Conservation (phyloP, 768 basidiomycete genomes). For the Amanita exitialis region DNA sequence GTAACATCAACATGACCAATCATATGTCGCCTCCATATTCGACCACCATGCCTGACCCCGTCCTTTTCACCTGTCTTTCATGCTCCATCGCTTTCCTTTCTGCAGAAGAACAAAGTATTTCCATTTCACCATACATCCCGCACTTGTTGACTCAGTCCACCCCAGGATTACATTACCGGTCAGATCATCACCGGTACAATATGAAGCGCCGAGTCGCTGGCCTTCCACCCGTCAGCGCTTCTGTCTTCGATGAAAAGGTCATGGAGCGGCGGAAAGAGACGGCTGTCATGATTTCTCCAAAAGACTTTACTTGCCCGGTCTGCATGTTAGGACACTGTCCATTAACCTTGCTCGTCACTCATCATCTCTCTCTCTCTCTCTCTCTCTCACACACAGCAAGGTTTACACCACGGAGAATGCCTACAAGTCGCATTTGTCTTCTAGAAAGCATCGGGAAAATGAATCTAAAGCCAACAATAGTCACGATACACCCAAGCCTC, state of each 20-base stretch:
- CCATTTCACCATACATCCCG: not conserved
- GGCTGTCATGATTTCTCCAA: conserved; percentile 50
- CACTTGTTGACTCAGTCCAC: not conserved
- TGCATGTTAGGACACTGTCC: conserved; percentile 63
- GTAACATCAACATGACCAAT: conserved; percentile 7
- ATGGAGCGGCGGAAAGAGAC: conserved; percentile 71
- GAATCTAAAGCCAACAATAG: conserved; percentile 31
- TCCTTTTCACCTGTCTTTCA: conserved; percentile 79
- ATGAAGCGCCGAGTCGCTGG: conserved; percentile 93
- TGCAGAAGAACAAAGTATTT: conserved; percentile 76
- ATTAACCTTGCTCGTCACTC: not conserved
- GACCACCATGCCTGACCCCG: conserved; percentile 22
- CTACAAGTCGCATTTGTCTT: conserved; percentile 77
- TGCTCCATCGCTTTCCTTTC: conserved; percentile 82
- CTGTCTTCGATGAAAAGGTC: conserved; percentile 83
- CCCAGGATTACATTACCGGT: conserved; percentile 80
- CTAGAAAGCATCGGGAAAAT: conserved; percentile 82
- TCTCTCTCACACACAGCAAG: no score
- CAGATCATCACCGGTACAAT: conserved; percentile 96
- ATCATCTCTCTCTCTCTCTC: conserved; percentile 2
- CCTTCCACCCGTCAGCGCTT: conserved; percentile 72
- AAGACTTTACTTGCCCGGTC: conserved; percentile 56
- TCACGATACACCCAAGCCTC: not conserved
- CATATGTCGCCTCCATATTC: not conserved
- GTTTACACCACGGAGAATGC: conserved; percentile 84